Conservation (phyloP, 1,284 basidiomycete genomes). For the Melampsora larici-populina region DNA sequence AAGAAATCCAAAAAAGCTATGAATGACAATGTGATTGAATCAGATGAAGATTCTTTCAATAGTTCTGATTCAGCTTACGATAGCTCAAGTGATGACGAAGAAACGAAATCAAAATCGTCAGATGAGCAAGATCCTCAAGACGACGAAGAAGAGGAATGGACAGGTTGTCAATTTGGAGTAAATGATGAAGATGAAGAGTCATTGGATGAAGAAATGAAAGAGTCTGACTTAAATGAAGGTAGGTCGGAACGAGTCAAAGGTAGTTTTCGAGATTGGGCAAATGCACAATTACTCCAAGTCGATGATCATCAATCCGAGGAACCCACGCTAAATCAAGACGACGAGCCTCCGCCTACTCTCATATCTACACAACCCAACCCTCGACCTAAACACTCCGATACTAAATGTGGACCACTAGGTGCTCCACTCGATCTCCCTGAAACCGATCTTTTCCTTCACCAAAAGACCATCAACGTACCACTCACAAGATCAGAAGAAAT, state of each 20-base stretch:
- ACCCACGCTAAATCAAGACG: background rate
- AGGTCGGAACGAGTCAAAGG: slow-evolving; percentile 31
- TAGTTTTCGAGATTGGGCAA: slow-evolving; percentile 43
- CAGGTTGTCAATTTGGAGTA: slow-evolving; percentile 2
- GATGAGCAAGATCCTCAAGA: background rate
- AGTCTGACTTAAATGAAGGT: background rate
- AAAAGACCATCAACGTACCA: slow-evolving; percentile 59
- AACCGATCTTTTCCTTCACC: slow-evolving; percentile 46
- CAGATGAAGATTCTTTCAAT: slow-evolving; percentile 13
- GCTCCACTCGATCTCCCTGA: slow-evolving; percentile 31
- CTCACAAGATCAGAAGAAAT: slow-evolving; percentile 71
- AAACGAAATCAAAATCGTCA: background rate
- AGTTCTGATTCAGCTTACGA: slow-evolving; percentile 12
- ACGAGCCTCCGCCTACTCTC: background rate
- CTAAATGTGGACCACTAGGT: slow-evolving; percentile 41
- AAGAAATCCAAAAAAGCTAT: background rate
- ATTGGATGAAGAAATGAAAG: background rate
- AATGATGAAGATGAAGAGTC: background rate
- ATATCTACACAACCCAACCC: background rate
- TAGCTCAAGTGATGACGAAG: slow-evolving; percentile 14
- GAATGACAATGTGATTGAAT: background rate
- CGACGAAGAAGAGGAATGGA: slow-evolving; percentile 42
- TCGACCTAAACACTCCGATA: background rate
- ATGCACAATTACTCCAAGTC: slow-evolving; percentile 28
- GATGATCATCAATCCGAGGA: slow-evolving; percentile 3